These are phyloP conservation scores for Camelina neglecta DNA, from an alignment of 345 rosid genomes.

Conservation along the genomic window DNA sequence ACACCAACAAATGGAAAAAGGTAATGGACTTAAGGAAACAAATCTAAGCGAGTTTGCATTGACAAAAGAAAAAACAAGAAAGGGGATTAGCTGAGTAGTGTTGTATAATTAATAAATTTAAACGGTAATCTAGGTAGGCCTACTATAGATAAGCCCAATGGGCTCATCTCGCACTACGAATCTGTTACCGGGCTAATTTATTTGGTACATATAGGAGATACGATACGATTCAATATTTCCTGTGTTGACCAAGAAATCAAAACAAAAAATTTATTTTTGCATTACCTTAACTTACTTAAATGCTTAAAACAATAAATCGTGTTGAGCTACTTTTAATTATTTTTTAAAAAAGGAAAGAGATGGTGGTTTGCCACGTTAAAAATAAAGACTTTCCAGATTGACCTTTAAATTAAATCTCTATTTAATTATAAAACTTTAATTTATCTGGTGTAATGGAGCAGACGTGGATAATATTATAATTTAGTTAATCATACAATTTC, in stretches of 20 bases:
- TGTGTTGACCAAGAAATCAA: neutral
- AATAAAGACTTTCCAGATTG: neutral
- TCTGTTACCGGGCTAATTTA: neutral
- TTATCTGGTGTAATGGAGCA: conserved; percentile 9
- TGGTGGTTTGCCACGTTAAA: conserved; percentile 29
- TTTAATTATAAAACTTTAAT: too few species aligned
- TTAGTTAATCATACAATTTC: neutral
- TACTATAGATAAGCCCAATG: conserved; percentile 4
- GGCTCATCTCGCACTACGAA: neutral
- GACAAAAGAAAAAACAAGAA: too few species aligned
- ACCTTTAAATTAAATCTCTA: neutral
- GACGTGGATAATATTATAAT: conserved; percentile 31
- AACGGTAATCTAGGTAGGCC: neutral
- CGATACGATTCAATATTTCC: neutral
- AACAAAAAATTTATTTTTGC: too few species aligned
- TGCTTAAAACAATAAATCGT: neutral
- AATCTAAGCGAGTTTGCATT: too few species aligned
- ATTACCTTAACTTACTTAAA: neutral
- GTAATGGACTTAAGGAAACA: too few species aligned
- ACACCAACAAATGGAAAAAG: too few species aligned
- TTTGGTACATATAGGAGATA: too few species aligned
- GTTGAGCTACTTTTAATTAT: neutral
- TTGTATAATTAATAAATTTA: neutral
- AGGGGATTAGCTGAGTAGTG: neutral
- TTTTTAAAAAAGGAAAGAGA: neutral